phyloP scores from a whole-genome alignment of 2,329 filamentous ascomycete species.

The Ilyonectria mors-panacis region DNA sequence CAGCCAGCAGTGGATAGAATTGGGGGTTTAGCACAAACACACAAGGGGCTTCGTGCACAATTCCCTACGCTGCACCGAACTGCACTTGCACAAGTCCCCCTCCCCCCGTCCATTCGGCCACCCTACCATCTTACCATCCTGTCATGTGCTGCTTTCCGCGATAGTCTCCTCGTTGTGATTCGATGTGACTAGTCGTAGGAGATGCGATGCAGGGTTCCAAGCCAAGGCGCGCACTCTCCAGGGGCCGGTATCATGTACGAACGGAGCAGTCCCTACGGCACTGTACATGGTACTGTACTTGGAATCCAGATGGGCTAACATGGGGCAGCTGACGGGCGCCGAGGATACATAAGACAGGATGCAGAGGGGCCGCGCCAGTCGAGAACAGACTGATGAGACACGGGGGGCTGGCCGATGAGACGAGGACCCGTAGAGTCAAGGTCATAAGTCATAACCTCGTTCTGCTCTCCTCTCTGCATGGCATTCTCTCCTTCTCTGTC shows the following conservation, averaged over 20 bases:
- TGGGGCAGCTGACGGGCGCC: conserved; percentile 13
- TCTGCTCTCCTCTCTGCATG: not conserved
- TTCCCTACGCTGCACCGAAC: not conserved
- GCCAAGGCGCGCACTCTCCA: not conserved
- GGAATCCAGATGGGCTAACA: conserved; percentile 12
- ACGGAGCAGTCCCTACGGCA: not conserved
- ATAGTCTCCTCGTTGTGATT: conserved; percentile 7
- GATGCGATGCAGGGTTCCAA: conserved; percentile 20
- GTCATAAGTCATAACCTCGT: not conserved
- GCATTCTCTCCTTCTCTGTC: not conserved
- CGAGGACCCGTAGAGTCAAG: conserved; percentile 10
- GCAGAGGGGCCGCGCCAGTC: conserved; percentile 1
- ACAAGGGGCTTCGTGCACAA: not conserved
- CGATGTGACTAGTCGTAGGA: conserved; percentile 7
- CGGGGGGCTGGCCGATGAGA: conserved; percentile 12
- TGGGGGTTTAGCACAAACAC: not conserved
- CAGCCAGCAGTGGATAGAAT: not conserved
- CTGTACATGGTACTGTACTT: not conserved
- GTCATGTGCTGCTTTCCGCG: conserved; percentile 8
- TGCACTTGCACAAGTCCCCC: conserved; percentile 1
- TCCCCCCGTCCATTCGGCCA: not conserved
- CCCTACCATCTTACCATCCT: not conserved
- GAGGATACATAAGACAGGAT: not conserved
- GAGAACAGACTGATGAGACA: conserved; percentile 20
- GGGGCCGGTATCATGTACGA: conserved; percentile 1